phyloP scores from a whole-genome alignment of 1,284 basidiomycete species.

The Golubevia sp. region DNA sequence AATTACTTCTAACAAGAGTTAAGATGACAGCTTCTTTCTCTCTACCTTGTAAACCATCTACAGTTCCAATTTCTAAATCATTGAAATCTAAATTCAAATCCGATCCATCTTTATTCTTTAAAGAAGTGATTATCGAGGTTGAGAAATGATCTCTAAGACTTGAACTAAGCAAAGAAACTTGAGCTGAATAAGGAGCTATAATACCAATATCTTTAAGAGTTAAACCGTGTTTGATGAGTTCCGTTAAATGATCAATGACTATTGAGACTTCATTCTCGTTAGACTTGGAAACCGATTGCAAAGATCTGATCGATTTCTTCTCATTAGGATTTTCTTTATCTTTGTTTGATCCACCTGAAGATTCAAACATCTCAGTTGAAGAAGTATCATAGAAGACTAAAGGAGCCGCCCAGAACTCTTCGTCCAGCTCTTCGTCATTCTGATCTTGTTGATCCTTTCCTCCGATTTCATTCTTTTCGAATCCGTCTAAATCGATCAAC shows the following conservation, averaged over 20 bases:
- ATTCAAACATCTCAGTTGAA: conserved; percentile 39
- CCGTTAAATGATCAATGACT: conserved; percentile 30
- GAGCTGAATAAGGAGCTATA: conserved; percentile 52
- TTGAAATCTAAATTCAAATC: not conserved
- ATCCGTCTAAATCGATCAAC: conserved; percentile 26
- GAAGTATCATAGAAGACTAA: conserved; percentile 54
- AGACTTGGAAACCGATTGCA: conserved; percentile 10
- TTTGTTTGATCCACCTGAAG: not conserved
- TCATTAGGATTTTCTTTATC: not conserved
- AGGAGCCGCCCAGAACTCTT: conserved; percentile 23
- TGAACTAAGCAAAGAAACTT: conserved; percentile 33
- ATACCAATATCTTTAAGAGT: conserved; percentile 28
- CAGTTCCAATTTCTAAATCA: conserved; percentile 37
- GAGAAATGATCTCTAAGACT: conserved; percentile 3
- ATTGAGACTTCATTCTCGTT: conserved; percentile 43
- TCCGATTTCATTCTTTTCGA: not conserved
- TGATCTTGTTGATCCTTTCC: not conserved
- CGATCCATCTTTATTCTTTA: not conserved
- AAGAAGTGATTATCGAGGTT: not conserved
- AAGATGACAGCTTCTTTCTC: conserved; percentile 56
- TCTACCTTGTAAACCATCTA: conserved; percentile 54
- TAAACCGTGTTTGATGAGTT: conserved; percentile 29
- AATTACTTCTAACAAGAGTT: conserved; percentile 44
- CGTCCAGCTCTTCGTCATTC: conserved; percentile 3
- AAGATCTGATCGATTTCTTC: not conserved